Percentiles rank a stretch among this genome's conserved stretches.
These are phyloP conservation scores for Drechslerella stenobrocha DNA, from an alignment of 2,329 filamentous ascomycete genomes.

Conservation along the genomic window DNA sequence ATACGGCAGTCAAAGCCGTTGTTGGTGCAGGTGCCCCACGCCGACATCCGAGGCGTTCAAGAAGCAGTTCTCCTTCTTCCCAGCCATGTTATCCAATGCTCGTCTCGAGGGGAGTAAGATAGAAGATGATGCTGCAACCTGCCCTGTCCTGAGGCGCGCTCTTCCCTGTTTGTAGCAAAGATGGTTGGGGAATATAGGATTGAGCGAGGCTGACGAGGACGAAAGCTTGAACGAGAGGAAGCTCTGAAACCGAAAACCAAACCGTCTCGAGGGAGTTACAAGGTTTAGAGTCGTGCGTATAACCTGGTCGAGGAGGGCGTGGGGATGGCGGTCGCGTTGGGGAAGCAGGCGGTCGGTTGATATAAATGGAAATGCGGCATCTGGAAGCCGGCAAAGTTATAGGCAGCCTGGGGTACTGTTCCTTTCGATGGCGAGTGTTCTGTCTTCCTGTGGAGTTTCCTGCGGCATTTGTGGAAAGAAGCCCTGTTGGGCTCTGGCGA, in stretches of 20 bases:
- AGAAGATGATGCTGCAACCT: slow-evolving; percentile 7
- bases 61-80: slow-evolving; percentile 13
- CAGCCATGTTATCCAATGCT: background rate
- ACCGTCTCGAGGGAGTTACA: slow-evolving; percentile 3
- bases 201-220: too few species aligned
- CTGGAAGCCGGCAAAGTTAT: background rate
- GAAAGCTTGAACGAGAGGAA: background rate
- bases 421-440: background rate
- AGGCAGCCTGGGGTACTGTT: background rate
- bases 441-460: too few species aligned
- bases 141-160: background rate
- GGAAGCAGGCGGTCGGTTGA: background rate
- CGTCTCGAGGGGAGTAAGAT: slow-evolving; percentile 6
- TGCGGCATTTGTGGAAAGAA: background rate
- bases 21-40: slow-evolving; percentile 18
- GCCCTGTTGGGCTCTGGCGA: too few species aligned
- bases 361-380: slow-evolving; percentile 3
- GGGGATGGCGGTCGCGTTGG: slow-evolving; percentile 5
- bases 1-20: slow-evolving; percentile 43
- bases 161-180: background rate
- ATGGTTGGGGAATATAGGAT: slow-evolving; percentile 5
- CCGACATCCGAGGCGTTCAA: slow-evolving; percentile 9
- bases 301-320: background rate
- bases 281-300: background rate
- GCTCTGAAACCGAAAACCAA: background rate